Base-by-base conservation (phyloP, 2,329 filamentous ascomycete species). In the Stagonosporopsis chrysanthemi region DNA sequence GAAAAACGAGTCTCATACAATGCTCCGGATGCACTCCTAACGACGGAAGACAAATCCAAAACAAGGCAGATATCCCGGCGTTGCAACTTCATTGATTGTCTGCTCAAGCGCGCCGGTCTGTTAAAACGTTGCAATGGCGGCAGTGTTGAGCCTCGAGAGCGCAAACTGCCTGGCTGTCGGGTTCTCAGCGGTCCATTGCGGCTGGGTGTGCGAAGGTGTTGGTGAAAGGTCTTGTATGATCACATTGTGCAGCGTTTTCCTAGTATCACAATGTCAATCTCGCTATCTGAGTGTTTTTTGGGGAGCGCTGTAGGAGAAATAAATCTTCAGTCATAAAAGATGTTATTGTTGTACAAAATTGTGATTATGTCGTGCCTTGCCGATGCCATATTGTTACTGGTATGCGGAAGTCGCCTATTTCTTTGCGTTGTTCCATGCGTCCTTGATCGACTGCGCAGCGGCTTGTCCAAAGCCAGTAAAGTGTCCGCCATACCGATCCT, bases 401-500 rank as follows among this genome's bases (percentile, higher is more conserved):
- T 42, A 42, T 11, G 6, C 22, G 26, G 28, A 33, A 35, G 22
- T 22, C 19, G 11, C 33, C 24, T 64, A 70, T 52, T 65, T 64
- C 58, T 45, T 68, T 19, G 63, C 56, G 28, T 72, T 57, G 49
- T 66, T 66, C 9, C 67, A 60, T 19, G 64, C 66, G 0, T 74
- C 67, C 51, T 74, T 59, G 23, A 71, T 59, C 6, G 66, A 64
- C 51, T 71, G 56, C 1, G 70, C 69, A 8, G 71, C 70, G 23
- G 62, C 52, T 38, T 56, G 61, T 38, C 64, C 64, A 8, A 72
- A 53, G 26, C 62, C 56, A 26, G 49, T 51, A 48, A 75, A 74
- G 42, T 74, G 71, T 7, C 64, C 61, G 17, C 64, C 71, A 17
- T 69, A 69, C 19, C 68, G 67, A 28, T 75, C 71, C 72, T 75